Conservation (phyloP, 148 eudicot species). For the Amaranthus palmeri region DNA sequence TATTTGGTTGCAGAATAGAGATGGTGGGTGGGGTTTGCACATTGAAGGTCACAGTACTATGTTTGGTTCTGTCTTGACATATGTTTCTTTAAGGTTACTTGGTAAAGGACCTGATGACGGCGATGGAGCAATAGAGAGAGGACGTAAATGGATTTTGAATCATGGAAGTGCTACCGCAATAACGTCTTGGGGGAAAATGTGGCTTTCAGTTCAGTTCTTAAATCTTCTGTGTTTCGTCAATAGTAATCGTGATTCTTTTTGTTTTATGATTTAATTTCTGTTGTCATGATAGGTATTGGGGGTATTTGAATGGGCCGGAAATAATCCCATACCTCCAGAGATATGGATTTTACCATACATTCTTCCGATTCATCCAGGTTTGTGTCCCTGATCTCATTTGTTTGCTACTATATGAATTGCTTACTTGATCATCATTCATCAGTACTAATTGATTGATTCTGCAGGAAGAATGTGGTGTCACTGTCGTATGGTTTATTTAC, state of each 20-base stretch:
- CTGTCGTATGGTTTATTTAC: constrained; percentile 97
- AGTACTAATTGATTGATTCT: background rate
- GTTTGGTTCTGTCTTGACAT: constrained; percentile 89
- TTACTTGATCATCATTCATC: too few relatives aligned
- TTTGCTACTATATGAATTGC: background rate
- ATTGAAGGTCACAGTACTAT: constrained; percentile 95
- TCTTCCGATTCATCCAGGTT: constrained; percentile 96
- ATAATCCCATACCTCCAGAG: constrained; percentile 97
- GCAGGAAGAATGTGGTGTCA: constrained; percentile 99
- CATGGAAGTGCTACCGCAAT: constrained; percentile 93
- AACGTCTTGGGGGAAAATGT: constrained; percentile 97
- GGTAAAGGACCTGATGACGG: constrained; percentile 90
- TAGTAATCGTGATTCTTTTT: background rate
- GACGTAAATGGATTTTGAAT: constrained; percentile 74
- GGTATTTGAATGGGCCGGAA: constrained; percentile 93
- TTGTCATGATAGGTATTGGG: constrained; percentile 70
- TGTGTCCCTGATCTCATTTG: background rate
- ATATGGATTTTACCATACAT: constrained; percentile 82
- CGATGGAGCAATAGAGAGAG: constrained; percentile 85
- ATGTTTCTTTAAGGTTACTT: constrained; percentile 87
- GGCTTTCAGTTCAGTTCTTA: constrained; percentile 84
- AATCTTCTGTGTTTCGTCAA: constrained; percentile 4
- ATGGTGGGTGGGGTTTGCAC: constrained; percentile 99
- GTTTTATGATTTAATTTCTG: constrained; percentile 9
- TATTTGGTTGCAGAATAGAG: constrained; percentile 57